phyloP scores from a whole-genome alignment of 2,329 filamentous ascomycete genomes.

The Ustulina deusta region DNA sequence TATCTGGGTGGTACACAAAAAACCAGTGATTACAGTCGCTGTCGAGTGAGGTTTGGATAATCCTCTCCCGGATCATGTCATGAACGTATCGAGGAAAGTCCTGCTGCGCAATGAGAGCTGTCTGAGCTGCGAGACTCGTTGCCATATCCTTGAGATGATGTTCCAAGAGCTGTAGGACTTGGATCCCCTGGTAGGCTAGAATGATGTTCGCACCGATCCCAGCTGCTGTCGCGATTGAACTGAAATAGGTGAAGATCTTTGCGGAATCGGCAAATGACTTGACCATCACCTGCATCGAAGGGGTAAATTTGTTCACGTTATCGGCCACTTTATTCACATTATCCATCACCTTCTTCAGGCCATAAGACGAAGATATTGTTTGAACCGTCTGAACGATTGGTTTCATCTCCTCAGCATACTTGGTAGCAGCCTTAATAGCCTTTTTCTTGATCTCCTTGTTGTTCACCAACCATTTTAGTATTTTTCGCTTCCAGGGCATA shows the following conservation, averaged over 20 bases:
- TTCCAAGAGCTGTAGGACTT: conserved; percentile 53
- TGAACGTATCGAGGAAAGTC: conserved; percentile 55
- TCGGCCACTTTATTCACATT: conserved; percentile 8
- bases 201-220: conserved; percentile 53
- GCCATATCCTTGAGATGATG: conserved; percentile 53
- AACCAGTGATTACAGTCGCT: conserved; percentile 51
- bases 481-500: not conserved
- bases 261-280: conserved; percentile 52
- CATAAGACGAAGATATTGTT: not conserved
- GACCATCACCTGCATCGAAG: conserved; percentile 53
- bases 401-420: too few species aligned
- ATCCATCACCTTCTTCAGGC: conserved; percentile 1
- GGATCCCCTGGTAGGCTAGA: conserved; percentile 53
- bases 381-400: conserved; percentile 29
- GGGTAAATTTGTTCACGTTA: conserved; percentile 43
- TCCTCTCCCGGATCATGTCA: conserved; percentile 54
- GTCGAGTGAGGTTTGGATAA: conserved; percentile 51
- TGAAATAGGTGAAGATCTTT: conserved; percentile 51
- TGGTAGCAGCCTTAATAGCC: too few species aligned
- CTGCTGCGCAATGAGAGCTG: conserved; percentile 53
- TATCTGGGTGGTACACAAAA: conserved; percentile 58
- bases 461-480: not conserved
- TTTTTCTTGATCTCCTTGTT: conserved; percentile 14
- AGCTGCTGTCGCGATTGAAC: conserved; percentile 48
- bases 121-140: conserved; percentile 52